Percentiles rank a stretch among this genome's conserved stretches.
Evolutionary conservation across 176 grass and related monocot species (phyloP).

Genomic region (Bolboschoenus planiculmis): DNA sequence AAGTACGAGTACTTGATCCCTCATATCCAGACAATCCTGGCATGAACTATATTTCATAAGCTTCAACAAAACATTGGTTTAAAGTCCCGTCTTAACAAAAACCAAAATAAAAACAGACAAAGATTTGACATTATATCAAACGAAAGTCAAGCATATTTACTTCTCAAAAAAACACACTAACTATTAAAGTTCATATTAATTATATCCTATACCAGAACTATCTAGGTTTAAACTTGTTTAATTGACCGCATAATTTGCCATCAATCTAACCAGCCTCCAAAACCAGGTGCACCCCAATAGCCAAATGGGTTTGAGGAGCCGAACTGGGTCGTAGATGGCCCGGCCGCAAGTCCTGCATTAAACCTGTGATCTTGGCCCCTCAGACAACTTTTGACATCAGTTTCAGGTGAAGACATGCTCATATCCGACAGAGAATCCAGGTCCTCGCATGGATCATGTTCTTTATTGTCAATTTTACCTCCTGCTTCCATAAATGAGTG

Average conservation of each 20-base stretch:
- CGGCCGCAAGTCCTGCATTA: neutral
- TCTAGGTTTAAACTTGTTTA: neutral
- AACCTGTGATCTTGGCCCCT: neutral
- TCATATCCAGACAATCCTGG: neutral
- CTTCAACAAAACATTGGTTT: neutral
- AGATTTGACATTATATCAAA: neutral
- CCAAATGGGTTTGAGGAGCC: neutral
- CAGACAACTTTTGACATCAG: neutral
- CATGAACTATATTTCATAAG: neutral
- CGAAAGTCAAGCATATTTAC: neutral
- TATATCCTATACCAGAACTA: neutral
- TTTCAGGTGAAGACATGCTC: slow-evolving; percentile 49
- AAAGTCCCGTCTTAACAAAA: neutral
- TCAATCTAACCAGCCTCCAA: neutral
- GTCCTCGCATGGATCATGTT: neutral
- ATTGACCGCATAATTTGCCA: neutral
- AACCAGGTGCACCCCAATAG: neutral
- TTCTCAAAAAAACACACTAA: neutral
- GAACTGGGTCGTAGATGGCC: neutral
- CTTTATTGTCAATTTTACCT: slow-evolving; percentile 12
- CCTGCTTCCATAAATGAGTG: neutral
- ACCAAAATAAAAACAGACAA: neutral
- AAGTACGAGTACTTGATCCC: neutral
- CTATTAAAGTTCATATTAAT: neutral
- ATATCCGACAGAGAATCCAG: slow-evolving; percentile 25